These are phyloP conservation scores for Leptographium flavum DNA, from an alignment of 2,329 filamentous ascomycete genomes.

Conservation along the genomic window DNA sequence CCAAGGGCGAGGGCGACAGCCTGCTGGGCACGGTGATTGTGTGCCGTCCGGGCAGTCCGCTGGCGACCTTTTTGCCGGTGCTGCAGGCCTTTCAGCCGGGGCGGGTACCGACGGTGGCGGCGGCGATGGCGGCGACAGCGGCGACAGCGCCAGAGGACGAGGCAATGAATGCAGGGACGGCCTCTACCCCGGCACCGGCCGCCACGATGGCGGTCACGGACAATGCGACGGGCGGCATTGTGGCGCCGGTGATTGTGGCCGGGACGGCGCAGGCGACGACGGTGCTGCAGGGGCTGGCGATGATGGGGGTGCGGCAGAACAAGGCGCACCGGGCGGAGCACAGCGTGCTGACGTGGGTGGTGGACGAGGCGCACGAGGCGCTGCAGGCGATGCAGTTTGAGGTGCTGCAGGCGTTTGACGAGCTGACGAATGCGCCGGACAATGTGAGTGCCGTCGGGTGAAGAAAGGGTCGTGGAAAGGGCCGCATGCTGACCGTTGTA, in stretches of 20 bases:
- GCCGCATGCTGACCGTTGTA: no score
- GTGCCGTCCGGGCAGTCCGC: conserved; percentile 53
- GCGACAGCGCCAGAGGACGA: neutral
- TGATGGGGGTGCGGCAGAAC: conserved; percentile 71
- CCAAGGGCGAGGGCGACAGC: conserved; percentile 32
- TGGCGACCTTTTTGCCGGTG: conserved; percentile 56
- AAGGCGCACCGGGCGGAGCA: conserved; percentile 62
- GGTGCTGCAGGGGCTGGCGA: conserved; percentile 58
- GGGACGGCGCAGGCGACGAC: conserved; percentile 48
- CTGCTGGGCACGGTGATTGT: conserved; percentile 69
- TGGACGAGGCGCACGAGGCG: conserved; percentile 58
- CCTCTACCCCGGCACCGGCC: no score
- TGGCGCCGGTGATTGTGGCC: conserved; percentile 67
- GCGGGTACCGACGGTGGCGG: conserved; percentile 16
- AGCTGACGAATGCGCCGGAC: conserved; percentile 52
- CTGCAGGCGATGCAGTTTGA: conserved; percentile 69
- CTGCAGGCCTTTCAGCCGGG: conserved; percentile 32
- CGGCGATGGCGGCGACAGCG: neutral
- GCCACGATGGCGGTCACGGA: no score
- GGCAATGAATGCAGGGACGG: no score
- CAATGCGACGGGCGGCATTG: conserved; percentile 61
- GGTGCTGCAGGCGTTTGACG: conserved; percentile 66
- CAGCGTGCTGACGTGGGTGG: conserved; percentile 67
- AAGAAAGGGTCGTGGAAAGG: no score
- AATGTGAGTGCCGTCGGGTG: conserved; percentile 28